Conservation (phyloP, 352 stramenopile species). For the Plasmopara viticola region DNA sequence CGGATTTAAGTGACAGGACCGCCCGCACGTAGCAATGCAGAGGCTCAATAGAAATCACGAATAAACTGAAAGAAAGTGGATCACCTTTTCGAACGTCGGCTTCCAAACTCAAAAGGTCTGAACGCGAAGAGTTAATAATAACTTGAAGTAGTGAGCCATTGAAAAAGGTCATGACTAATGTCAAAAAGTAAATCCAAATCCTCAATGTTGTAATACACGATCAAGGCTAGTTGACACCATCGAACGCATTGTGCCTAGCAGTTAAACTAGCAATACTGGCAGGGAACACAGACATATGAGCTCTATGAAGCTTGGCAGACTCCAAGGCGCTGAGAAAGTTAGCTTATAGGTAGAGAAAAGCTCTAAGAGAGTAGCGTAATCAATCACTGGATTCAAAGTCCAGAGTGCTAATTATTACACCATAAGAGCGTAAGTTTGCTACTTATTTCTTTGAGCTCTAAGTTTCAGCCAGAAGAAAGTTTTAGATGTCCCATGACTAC, state of each 20-base stretch:
- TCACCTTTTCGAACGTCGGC: background rate
- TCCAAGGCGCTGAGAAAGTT: too few species aligned
- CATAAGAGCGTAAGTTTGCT: too few species aligned
- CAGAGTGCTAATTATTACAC: too few species aligned
- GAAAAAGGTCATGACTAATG: background rate
- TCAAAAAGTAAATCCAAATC: background rate
- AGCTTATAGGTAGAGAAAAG: too few species aligned
- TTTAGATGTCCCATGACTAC: too few species aligned
- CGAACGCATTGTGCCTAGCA: slow-evolving; percentile 4
- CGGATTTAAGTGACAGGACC: background rate
- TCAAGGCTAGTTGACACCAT: slow-evolving; percentile 7
- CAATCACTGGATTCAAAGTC: too few species aligned
- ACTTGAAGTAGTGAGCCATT: background rate
- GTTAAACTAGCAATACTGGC: too few species aligned
- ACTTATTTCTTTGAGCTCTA: too few species aligned
- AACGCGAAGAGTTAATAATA: background rate
- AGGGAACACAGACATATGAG: too few species aligned
- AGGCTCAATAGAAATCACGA: background rate
- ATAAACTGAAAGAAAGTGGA: background rate
- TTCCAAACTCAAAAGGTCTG: background rate
- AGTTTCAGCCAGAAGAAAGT: too few species aligned
- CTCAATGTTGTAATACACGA: background rate
- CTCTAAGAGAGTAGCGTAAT: too few species aligned
- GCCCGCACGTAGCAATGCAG: background rate
- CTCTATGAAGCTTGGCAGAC: too few species aligned